A percentile compares a stretch with the other conserved stretches of the same genome.
Conservation (phyloP, 1,284 basidiomycete genomes). For the Irpex lacteus region DNA sequence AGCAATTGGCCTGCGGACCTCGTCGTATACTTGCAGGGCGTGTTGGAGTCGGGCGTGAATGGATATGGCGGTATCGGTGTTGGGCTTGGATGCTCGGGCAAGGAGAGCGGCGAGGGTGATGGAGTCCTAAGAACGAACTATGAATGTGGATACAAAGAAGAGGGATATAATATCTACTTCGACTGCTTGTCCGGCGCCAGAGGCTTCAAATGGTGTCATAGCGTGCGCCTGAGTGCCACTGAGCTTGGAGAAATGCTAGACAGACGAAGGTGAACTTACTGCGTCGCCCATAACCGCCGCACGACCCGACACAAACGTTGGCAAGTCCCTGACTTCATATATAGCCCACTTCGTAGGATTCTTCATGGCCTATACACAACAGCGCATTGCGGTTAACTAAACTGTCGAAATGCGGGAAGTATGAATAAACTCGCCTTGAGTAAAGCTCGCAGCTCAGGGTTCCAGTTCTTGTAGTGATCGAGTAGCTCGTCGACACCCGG, state of each 20-base stretch:
- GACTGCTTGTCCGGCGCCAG: neutral
- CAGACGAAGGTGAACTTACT: constrained; percentile 19
- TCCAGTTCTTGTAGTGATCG: constrained; percentile 37
- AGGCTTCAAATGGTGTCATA: too few species aligned
- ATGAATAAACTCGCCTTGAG: constrained; percentile 30
- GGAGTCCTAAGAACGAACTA: neutral
- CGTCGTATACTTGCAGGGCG: constrained; percentile 11
- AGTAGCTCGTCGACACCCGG: constrained; percentile 28
- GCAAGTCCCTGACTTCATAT: constrained; percentile 40
- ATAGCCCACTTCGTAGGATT: constrained; percentile 44
- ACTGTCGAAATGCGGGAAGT: neutral
- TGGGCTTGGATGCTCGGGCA: neutral
- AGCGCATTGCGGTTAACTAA: neutral
- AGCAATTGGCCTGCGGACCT: constrained; percentile 10
- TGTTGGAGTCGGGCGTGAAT: neutral
- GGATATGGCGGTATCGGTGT: too few species aligned
- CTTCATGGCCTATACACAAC: constrained; percentile 16
- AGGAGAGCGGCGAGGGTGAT: neutral
- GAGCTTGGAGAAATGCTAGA: too few species aligned
- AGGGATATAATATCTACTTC: neutral
- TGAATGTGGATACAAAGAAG: neutral
- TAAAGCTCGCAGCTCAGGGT: constrained; percentile 37
- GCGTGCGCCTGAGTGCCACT: too few species aligned
- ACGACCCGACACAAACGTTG: constrained; percentile 34
- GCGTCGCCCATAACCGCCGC: constrained; percentile 53